Evolutionary conservation across 2,329 filamentous ascomycete species (phyloP).

Genomic region (Lachnellula occidentalis): DNA sequence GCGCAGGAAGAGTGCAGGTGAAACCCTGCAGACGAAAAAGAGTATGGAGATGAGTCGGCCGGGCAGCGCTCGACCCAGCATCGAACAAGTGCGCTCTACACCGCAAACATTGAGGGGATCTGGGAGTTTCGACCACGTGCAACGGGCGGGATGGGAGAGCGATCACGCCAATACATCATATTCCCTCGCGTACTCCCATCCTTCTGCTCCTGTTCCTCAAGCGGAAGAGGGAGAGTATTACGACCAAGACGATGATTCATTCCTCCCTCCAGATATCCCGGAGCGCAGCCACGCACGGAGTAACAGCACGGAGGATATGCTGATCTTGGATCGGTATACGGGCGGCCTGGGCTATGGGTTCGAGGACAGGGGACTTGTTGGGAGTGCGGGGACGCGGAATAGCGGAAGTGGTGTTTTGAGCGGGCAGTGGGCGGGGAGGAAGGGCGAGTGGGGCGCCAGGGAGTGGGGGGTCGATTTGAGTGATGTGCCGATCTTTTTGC

Average conservation of each 20-base stretch:
- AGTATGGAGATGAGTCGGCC: slow-evolving; percentile 12
- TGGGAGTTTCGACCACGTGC: neutral
- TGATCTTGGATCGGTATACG: slow-evolving; percentile 22
- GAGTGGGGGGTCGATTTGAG: slow-evolving; percentile 21
- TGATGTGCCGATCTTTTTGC: slow-evolving; percentile 23
- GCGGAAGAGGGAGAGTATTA: slow-evolving; percentile 2
- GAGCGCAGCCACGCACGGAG: neutral
- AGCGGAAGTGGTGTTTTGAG: slow-evolving; percentile 1
- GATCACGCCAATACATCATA: neutral
- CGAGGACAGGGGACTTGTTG: slow-evolving; percentile 16
- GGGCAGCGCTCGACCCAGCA: neutral
- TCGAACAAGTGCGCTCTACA: neutral
- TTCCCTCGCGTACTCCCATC: neutral
- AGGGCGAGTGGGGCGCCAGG: slow-evolving; percentile 8
- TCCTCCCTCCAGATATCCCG: slow-evolving; percentile 1
- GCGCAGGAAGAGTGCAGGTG: slow-evolving; percentile 12
- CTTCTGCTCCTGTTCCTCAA: neutral
- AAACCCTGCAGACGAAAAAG: slow-evolving; percentile 6
- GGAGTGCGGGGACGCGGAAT: slow-evolving; percentile 16
- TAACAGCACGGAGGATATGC: slow-evolving; percentile 20
- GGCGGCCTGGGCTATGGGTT: slow-evolving; percentile 21
- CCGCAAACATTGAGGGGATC: neutral
- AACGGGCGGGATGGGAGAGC: neutral
- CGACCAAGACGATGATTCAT: neutral
- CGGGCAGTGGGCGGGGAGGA: slow-evolving; percentile 2